A percentile compares a stretch with the other conserved stretches of the same genome.
phyloP scores from a whole-genome alignment of 257 asterid genomes.

The Solanum paucissectum region DNA sequence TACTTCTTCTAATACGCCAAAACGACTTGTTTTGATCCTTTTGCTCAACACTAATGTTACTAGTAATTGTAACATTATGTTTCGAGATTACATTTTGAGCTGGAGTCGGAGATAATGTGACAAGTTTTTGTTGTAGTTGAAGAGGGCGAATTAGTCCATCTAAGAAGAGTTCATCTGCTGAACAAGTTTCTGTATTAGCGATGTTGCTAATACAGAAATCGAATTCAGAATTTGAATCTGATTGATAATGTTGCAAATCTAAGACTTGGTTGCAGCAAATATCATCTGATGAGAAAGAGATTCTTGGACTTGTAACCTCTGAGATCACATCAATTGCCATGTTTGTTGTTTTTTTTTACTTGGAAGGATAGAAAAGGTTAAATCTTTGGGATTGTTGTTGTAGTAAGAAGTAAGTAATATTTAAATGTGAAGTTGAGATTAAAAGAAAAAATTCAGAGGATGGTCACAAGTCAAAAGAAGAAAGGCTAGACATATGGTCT shows the following conservation, averaged over 20 bases:
- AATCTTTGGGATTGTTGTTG: not conserved
- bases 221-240: conserved; percentile 17
- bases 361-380: not conserved
- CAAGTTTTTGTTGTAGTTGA: conserved; percentile 22
- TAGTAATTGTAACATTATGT: not conserved
- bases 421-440: not conserved
- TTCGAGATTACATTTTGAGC: not conserved
- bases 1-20: conserved; percentile 29
- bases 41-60: not conserved
- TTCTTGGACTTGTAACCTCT: conserved; percentile 30
- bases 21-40: conserved; percentile 15
- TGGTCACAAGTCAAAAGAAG: not conserved
- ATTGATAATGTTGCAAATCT: not conserved
- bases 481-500: not conserved
- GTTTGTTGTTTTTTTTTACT: not conserved
- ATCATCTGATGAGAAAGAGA: conserved; percentile 27
- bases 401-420: not conserved
- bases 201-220: conserved; percentile 21
- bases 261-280: not conserved
- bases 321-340: conserved; percentile 25
- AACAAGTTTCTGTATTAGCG: conserved; percentile 13
- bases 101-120: not conserved
- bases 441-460: not conserved
- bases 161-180: conserved; percentile 37
- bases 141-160: conserved; percentile 29